Base-by-base conservation (phyloP, 305 asterid genomes). In the Salvia sclarea region DNA sequence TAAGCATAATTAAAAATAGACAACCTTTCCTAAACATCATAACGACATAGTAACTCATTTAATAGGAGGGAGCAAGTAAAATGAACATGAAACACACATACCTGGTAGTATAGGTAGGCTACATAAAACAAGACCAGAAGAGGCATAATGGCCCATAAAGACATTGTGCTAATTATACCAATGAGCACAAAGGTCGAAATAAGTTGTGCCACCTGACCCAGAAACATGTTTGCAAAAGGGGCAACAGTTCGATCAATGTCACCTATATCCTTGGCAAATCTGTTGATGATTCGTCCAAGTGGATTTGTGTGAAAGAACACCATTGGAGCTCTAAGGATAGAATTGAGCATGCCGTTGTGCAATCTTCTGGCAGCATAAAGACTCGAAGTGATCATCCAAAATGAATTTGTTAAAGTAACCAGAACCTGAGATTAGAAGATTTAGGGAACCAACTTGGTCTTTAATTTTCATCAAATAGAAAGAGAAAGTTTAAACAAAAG, bases 261-360 rank as follows among this genome's bases (percentile, higher is more conserved):
- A 35, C 97, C 89, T 31, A 82, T 76, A 88, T 93, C 98, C 85
- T 88, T 93, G 64, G 98, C 94, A 66, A 90, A 93, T 86, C 98
- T 88, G 70, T 93, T 93, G 82, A 93, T 93, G 80, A 93, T 82
- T 70, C 98, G 87, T 33, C 98, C 97, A n/a, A 93, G 90, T 28
- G 96, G 97, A 76, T 93, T 93, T 58, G 98, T 90, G 79, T 93
- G 95, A 63, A 93, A 93, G 86, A 93, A 93, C 73, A 88, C 92
- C 98, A 93, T 93, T 60, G 96, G 98, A 78, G 95, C 97, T 81
- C 90, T 85, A 76, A 93, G 88, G 58, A 90, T 88, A 66, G 97
- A 87, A 72, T 72, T 71, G 66, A 93, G 95, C 97, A 93, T 90
- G 58, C 81, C 90, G 62, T 60, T 78, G 52, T 93, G 98, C 81